Evolutionary conservation across 192 early-diverging fungal species (phyloP).

Genomic region (Chytriomyces hyalinus): DNA sequence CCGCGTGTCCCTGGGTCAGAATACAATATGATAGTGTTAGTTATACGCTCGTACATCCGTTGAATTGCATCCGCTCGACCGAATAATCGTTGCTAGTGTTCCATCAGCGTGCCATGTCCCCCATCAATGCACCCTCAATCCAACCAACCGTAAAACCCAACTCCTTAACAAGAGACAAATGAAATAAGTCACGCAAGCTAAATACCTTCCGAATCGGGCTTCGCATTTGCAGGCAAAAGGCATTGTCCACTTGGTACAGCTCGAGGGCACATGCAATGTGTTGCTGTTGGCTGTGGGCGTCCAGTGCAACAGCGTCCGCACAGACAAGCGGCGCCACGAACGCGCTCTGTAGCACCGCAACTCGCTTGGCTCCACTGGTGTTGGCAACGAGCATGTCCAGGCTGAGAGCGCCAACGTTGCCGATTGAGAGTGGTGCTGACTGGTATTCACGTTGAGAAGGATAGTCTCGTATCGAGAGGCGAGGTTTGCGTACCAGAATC

Average conservation of each 20-base stretch:
- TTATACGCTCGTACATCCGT: too few relatives aligned
- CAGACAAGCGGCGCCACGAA: slow-evolving; percentile 4
- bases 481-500: neutral
- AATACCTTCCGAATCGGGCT: neutral
- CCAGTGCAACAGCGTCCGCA: neutral
- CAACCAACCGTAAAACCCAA: too few relatives aligned
- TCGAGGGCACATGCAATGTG: neutral
- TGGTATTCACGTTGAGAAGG: neutral
- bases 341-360: neutral
- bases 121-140: too few relatives aligned
- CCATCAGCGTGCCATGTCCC: too few relatives aligned
- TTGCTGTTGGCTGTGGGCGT: neutral
- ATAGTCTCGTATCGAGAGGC: neutral
- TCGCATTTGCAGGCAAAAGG: neutral
- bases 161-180: neutral
- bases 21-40: neutral
- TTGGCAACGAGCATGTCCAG: neutral
- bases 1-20: neutral
- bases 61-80: too few relatives aligned
- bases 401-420: neutral
- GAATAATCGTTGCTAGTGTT: too few relatives aligned
- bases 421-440: neutral
- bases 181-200: neutral
- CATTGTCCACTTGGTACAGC: neutral
- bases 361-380: neutral